phyloP scores from a whole-genome alignment of 2,329 filamentous ascomycete species.

The Monosporascus sp. region DNA sequence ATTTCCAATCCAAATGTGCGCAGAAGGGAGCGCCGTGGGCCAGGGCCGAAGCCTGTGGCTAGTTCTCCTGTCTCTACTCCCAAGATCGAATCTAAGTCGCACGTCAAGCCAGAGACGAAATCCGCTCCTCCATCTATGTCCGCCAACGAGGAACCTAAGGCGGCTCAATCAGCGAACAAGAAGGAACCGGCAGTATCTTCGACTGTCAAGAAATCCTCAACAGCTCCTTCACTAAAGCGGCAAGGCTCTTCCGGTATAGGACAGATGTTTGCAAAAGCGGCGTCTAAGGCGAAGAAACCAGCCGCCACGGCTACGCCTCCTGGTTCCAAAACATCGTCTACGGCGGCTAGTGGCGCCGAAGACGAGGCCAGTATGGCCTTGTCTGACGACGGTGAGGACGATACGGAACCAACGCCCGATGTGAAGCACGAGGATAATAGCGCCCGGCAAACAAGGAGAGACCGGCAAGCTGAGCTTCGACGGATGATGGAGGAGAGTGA shows the following conservation, averaged over 20 bases:
- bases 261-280: constrained; percentile 30
- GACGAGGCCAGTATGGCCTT: constrained; percentile 20
- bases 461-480: constrained; percentile 24
- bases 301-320: constrained; percentile 7
- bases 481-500: constrained; percentile 32
- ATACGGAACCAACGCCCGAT: constrained; percentile 18
- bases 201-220: constrained; percentile 34
- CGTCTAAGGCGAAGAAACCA: constrained; percentile 27
- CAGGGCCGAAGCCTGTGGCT: constrained; percentile 18
- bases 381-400: constrained; percentile 30
- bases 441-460: constrained; percentile 18
- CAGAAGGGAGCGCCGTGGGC: constrained; percentile 40
- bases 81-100: constrained; percentile 16
- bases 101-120: constrained; percentile 32
- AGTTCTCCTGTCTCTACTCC: constrained; percentile 21
- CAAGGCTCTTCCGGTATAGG: constrained; percentile 28
- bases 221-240: constrained; percentile 45
- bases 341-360: constrained; percentile 11
- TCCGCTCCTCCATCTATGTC: constrained; percentile 10
- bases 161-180: constrained; percentile 17
- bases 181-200: constrained; percentile 26
- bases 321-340: constrained; percentile 7
- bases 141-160: constrained; percentile 33
- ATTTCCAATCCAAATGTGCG: constrained; percentile 69
- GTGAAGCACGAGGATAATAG: constrained; percentile 15